A percentile compares a stretch with the other conserved stretches of the same genome.
These are phyloP conservation scores for Pythium dissotocum DNA, from an alignment of 352 stramenopile genomes.

Conservation along the genomic window DNA sequence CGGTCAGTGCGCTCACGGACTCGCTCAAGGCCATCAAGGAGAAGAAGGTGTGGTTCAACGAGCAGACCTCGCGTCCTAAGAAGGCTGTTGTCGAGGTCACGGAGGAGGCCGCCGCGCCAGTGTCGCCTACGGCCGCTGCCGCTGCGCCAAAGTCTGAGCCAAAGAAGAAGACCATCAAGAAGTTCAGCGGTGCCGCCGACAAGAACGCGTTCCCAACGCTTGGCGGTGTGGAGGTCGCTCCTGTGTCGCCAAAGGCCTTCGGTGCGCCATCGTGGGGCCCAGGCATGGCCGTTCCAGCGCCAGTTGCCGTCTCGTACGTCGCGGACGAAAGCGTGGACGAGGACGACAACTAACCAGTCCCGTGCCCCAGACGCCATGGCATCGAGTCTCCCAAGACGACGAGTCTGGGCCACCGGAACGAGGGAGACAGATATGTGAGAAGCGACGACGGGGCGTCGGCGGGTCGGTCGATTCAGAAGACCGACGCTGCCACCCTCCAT, in stretches of 20 bases:
- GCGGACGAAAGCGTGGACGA: slow-evolving; percentile 20
- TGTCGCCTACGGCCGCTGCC: slow-evolving; percentile 18
- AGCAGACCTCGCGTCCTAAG: slow-evolving; percentile 58
- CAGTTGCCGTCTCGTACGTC: slow-evolving; percentile 35
- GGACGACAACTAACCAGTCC: slow-evolving; percentile 24
- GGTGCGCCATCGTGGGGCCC: slow-evolving; percentile 45
- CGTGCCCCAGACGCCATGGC: background rate
- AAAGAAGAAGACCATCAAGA: slow-evolving; percentile 77
- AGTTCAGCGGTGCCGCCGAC: slow-evolving; percentile 74
- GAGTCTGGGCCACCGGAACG: background rate
- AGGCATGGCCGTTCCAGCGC: slow-evolving; percentile 43
- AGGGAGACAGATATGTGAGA: background rate
- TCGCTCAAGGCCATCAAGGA: slow-evolving; percentile 93
- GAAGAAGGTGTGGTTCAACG: slow-evolving; percentile 93
- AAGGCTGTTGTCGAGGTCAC: slow-evolving; percentile 13
- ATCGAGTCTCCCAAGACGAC: slow-evolving; percentile 20
- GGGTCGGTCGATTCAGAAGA: slow-evolving; percentile 34
- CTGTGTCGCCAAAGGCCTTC: slow-evolving; percentile 26
- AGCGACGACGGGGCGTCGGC: background rate
- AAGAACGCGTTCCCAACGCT: slow-evolving; percentile 82
- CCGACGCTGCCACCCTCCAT: slow-evolving; percentile 30
- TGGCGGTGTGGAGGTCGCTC: slow-evolving; percentile 43
- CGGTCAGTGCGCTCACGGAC: slow-evolving; percentile 74
- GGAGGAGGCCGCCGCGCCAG: slow-evolving; percentile 15
- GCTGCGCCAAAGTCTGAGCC: slow-evolving; percentile 41